Base-by-base conservation (phyloP, 306 rosid genomes). In the Quercus agrifolia region DNA sequence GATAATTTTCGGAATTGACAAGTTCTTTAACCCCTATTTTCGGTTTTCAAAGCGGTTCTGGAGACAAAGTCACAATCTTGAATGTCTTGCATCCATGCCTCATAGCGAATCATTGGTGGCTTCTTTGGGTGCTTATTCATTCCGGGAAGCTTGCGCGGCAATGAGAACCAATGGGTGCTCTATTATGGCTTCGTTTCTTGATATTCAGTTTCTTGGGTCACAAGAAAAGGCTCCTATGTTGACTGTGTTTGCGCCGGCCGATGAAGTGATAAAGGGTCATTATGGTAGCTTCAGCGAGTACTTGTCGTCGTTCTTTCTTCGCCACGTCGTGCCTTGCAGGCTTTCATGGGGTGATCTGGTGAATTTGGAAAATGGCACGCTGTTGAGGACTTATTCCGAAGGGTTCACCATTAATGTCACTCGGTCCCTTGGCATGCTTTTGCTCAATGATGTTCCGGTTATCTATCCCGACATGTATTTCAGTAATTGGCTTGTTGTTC, bases 171-270 rank as follows among this genome's bases (percentile, higher is more conserved):
- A 83, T 2, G 93, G 95, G 1, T 88, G 85, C 84, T 76, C 89
- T 5, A 79, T 76, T 14, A 77, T 89, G 89, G 97, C 97, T 1
- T 81, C 91, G 73, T 87, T 92, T 85, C 92, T 92, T 17, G 93
- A 81, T 46, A 70, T 82, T 76, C 97, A 94, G 56, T 80, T 92
- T 18, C 19, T 78, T 67, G 92, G 88, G 55, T 78, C 72, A 9
- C n/a, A 69, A 70, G 86, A 84, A 9, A 77, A 71, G 80, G 46
- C 46, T 41, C 76, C 21, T 2, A 58, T 62, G 49, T 81, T 94
- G 63, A 94, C 98, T 2, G 83, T 94, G 21, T 88, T 94, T 25
- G 95, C 97, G 84, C 95, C 97, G 0, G 17, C 79, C 2, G 93
- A 94, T 61, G 85, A 82, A n/a, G 75, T 74, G 41, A 76, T 91